Evolutionary conservation across 768 basidiomycete genomes (phyloP).

Genomic region (Russula griseocarnosa): DNA sequence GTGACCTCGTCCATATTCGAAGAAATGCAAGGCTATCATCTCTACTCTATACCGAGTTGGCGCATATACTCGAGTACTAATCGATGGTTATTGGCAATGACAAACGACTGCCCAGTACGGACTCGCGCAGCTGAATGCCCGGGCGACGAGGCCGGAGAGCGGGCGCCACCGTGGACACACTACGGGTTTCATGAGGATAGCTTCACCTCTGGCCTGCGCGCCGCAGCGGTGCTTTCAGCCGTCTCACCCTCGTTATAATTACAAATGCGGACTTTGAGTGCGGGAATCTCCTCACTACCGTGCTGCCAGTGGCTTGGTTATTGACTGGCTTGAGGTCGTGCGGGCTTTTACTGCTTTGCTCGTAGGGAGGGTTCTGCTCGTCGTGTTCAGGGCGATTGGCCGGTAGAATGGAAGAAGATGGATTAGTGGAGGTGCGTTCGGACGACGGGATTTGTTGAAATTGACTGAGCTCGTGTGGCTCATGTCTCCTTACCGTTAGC

Average conservation of each 20-base stretch:
- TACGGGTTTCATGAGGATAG: slow-evolving; percentile 88
- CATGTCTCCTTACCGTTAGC: no score
- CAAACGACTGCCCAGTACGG: slow-evolving; percentile 54
- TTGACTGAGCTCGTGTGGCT: no score
- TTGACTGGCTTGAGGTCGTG: background rate
- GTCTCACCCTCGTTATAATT: background rate
- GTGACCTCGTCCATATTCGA: no score
- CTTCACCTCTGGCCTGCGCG: slow-evolving; percentile 47
- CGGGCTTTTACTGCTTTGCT: background rate
- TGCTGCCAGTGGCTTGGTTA: background rate
- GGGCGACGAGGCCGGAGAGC: slow-evolving; percentile 47
- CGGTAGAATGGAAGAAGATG: background rate
- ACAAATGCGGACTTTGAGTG: background rate
- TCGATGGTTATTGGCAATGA: no score
- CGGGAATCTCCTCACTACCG: background rate
- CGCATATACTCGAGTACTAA: no score
- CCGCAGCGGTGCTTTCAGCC: slow-evolving; percentile 20
- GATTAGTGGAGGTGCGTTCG: background rate
- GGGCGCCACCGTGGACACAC: slow-evolving; percentile 59
- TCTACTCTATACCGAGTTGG: no score
- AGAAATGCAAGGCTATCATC: no score
- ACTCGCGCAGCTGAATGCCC: slow-evolving; percentile 44
- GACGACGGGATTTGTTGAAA: no score
- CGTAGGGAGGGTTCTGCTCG: background rate
- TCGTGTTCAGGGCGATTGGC: background rate